A percentile compares a stretch with the other conserved stretches of the same genome.
phyloP scores from a whole-genome alignment of 2,329 filamentous ascomycete species.

The Rutstroemia sp. region DNA sequence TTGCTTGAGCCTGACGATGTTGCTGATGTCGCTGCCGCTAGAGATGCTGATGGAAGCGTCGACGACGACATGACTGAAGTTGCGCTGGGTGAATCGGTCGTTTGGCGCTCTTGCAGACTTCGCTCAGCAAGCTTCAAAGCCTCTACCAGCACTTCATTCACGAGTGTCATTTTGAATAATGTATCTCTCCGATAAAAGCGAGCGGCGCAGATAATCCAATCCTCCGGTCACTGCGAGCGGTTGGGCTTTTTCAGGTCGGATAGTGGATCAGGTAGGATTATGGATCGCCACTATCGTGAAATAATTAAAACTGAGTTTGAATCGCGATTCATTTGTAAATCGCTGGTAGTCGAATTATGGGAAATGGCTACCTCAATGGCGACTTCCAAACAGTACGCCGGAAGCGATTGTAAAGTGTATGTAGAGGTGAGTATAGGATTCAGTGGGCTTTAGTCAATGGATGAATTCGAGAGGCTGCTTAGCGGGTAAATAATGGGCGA shows the following conservation, averaged over 20 bases:
- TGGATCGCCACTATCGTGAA: conserved; percentile 3
- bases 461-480: not conserved
- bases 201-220: not conserved
- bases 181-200: not conserved
- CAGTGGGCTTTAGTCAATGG: not conserved
- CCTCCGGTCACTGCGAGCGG: not conserved
- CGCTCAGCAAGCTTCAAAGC: conserved; percentile 21
- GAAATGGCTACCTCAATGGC: not conserved
- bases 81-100: not conserved
- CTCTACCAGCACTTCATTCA: conserved; percentile 24
- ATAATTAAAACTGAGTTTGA: not conserved
- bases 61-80: conserved; percentile 7
- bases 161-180: conserved; percentile 17
- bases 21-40: conserved; percentile 14
- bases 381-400: not conserved
- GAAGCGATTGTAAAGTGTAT: not conserved
- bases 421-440: not conserved
- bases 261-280: not conserved
- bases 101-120: conserved; percentile 4
- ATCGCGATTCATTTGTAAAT: not conserved
- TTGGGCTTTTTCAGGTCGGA: not conserved
- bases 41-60: conserved; percentile 3
- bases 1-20: conserved; percentile 11
- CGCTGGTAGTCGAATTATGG: not conserved
- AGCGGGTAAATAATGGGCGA: not conserved